These are phyloP conservation scores for Jaapia argillacea DNA, from an alignment of 768 basidiomycete species.

Conservation along the genomic window DNA sequence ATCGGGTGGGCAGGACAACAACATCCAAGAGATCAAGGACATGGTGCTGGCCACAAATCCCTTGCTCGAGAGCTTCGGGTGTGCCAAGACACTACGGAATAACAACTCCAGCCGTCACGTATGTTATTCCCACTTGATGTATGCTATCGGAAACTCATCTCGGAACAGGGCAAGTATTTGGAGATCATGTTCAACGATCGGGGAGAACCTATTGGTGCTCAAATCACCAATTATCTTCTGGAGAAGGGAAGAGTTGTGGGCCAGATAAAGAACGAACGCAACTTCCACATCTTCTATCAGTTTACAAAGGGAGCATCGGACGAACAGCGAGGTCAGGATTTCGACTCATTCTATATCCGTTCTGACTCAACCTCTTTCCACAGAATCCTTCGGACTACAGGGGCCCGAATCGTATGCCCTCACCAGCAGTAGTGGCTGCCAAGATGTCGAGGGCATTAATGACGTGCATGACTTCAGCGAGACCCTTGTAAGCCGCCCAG, in stretches of 20 bases:
- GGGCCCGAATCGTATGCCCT: conserved; percentile 94
- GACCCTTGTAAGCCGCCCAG: conserved; percentile 56
- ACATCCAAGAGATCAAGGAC: conserved; percentile 97
- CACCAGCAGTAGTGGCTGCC: conserved; percentile 85
- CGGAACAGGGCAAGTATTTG: conserved; percentile 84
- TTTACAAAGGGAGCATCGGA: conserved; percentile 92
- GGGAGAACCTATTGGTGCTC: conserved; percentile 93
- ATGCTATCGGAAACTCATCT: conserved; percentile 8
- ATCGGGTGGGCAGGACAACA: conserved; percentile 77
- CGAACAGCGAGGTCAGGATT: conserved; percentile 70
- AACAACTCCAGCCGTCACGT: conserved; percentile 99
- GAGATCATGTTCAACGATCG: conserved; percentile 97
- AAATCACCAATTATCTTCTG: conserved; percentile 96
- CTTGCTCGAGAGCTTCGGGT: conserved; percentile 93
- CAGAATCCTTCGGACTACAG: conserved; percentile 91
- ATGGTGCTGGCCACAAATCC: conserved; percentile 99
- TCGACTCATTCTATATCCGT: no score
- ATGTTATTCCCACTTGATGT: conserved; percentile 22
- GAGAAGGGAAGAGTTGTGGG: conserved; percentile 97
- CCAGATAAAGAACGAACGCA: conserved; percentile 91
- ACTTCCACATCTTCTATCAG: conserved; percentile 99
- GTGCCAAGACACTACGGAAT: conserved; percentile 96
- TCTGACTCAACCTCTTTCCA: conserved; percentile 6
- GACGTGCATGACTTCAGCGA: conserved; percentile 82
- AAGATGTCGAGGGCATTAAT: conserved; percentile 85